Base-by-base conservation (phyloP, 768 basidiomycete species). In the Collybia mongolica region DNA sequence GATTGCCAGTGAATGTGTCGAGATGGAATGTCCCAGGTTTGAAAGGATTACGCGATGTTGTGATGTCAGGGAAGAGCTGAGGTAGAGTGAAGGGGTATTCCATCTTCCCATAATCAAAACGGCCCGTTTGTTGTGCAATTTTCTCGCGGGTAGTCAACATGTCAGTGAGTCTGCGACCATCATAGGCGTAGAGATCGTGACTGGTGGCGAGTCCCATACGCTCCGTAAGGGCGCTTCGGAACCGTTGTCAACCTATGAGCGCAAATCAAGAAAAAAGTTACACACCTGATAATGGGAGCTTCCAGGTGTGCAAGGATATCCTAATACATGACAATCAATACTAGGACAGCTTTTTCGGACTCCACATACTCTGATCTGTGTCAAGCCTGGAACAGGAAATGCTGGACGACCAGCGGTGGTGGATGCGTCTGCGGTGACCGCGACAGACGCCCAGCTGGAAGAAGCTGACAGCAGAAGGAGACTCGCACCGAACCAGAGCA, bases 31-130 rank as follows among this genome's bases (percentile, higher is more conserved):
- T 28, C 12, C 55, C 55, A 39, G 43, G 36, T 19, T 44, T 47
- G 38, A 53, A 56, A 2, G 32, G 36, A 6, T 39, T 54, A 4
- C 14, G 6, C 2, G 39, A 4, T 4, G 55, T 51, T 2, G 44
- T 41, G 17, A 14, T 22, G 22, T 56, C 55, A n/a, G 52, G 55
- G 1, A 35, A 2, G 17, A 51, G 17, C 19, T n/a, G 9, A 8
- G 55, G 52, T 6, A 56, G 48, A 0, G 52, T 54, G 20, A 56
- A 56, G 2, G 55, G 52, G 44, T 47, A 56, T 36, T 56, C 55
- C 32, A 56, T 26, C 39, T 37, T 37, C 9, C 55, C 55, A 28
- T 56, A 56, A 24, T 35, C 45, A 37, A 48, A 56, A 29, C 52
- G 42, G 12, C 38, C 44, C 11, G 41, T 14, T 4, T n/a, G 8